A percentile compares a stretch with the other conserved stretches of the same genome.
Evolutionary conservation across 2,329 filamentous ascomycete genomes (phyloP).

Genomic region (Scedosporium boydii): DNA sequence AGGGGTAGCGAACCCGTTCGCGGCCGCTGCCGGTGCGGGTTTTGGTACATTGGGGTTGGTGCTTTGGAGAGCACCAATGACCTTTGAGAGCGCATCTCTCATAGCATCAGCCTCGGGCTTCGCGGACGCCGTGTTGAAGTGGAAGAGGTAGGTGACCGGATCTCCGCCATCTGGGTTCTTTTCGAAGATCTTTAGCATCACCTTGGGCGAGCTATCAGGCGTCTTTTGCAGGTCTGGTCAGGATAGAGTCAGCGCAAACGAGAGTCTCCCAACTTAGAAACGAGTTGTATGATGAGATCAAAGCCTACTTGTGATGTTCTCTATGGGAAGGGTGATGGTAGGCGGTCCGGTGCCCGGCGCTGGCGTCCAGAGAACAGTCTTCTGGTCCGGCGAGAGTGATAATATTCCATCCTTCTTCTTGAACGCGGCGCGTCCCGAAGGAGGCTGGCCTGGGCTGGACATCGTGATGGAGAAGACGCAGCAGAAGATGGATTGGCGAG

Average conservation of each 20-base stretch:
- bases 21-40: constrained; percentile 23
- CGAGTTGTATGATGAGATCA: not conserved
- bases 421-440: constrained; percentile 63
- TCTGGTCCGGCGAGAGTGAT: constrained; percentile 62
- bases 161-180: constrained; percentile 50
- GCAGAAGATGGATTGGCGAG: not conserved
- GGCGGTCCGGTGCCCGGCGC: constrained; percentile 52
- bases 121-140: constrained; percentile 75
- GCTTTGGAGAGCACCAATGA: constrained; percentile 62
- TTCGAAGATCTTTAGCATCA: constrained; percentile 87
- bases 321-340: constrained; percentile 58
- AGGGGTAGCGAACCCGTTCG: constrained; percentile 13
- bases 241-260: not conserved
- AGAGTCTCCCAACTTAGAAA: not conserved
- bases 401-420: constrained; percentile 94
- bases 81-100: constrained; percentile 69
- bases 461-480: constrained; percentile 24
- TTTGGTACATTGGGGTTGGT: constrained; percentile 41
- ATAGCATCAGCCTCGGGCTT: constrained; percentile 76
- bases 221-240: constrained; percentile 82
- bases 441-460: constrained; percentile 30
- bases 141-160: constrained; percentile 70
- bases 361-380: constrained; percentile 74
- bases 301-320: constrained; percentile 70
- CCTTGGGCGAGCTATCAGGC: constrained; percentile 75